Base-by-base conservation (phyloP, 345 rosid species). In the Limnanthes douglasii region DNA sequence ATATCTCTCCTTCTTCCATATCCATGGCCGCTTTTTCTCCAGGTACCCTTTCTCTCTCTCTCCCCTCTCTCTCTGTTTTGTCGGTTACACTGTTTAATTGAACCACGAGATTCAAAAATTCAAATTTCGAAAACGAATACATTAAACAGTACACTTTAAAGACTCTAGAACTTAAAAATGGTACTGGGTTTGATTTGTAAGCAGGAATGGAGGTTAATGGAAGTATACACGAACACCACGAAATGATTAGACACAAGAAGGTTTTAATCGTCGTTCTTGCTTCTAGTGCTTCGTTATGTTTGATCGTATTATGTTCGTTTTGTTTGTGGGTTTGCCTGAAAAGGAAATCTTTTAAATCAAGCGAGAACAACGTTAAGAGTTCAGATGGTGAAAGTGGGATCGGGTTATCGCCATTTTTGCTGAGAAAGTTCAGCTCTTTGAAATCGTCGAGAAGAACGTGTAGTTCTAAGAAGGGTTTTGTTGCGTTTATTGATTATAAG, bases 351-450 rank as follows among this genome's bases (percentile, higher is more conserved):
- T 56, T 32, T 37, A 72, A 59, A 50, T 43, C 58, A 19, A 43
- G 14, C 25, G 70, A 56, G 46, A 57, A 56, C 20, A 43, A 23
- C 50, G 39, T 49, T 11, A 70, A 62, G 20, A 50, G 34, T 50
- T 62, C 80, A 56, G 95, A 86, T 83, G 81, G 61, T 49, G 78
- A 70, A 51, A 61, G 48, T 51, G 75, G 85, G 53, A 15, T 59
- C 37, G 60, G 53, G 6, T 51, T 71, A 41, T 39, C 73, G 4
- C 59, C 75, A 8, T 53, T 73, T 53, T 57, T 71, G 55, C 68
- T 79, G 23, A 70, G 65, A 51, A 32, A 18, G 37, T 65, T 65
- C 56, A 54, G 49, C 40, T 63, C 69, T 34, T 37, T 60, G 26
- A 69, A 56, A 60, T 57, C 68, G 53, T 44, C 61, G 35, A 60